Evolutionary conservation across 2,329 filamentous ascomycete genomes (phyloP).

Genomic region (Aspergillus fischeri): DNA sequence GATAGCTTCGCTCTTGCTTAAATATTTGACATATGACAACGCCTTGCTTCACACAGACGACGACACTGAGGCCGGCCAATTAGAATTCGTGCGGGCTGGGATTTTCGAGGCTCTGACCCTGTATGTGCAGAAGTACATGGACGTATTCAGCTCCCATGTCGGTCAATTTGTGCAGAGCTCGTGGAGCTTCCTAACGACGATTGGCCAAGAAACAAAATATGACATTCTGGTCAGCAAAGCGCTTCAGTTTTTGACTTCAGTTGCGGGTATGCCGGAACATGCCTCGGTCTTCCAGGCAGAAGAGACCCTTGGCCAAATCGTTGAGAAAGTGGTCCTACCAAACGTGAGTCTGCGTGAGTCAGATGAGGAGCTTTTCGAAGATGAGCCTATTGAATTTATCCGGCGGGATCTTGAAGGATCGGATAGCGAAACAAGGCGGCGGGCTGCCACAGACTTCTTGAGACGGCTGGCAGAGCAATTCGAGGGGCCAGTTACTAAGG

Average conservation of each 20-base stretch:
- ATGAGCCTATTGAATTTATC: constrained; percentile 98
- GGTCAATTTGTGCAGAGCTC: constrained; percentile 82
- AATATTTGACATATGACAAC: constrained; percentile 89
- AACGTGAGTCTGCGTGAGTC: constrained; percentile 90
- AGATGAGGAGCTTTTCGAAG: constrained; percentile 93
- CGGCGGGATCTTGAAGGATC: constrained; percentile 91
- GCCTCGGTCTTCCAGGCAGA: constrained; percentile 82
- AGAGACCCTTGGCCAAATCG: constrained; percentile 74
- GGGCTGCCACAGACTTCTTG: constrained; percentile 92
- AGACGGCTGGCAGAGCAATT: constrained; percentile 85
- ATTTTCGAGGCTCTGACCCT: constrained; percentile 89
- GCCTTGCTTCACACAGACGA: constrained; percentile 77
- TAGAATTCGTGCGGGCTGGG: constrained; percentile 86
- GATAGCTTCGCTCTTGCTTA: constrained; percentile 78
- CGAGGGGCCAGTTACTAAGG: constrained; percentile 74
- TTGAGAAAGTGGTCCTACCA: constrained; percentile 92
- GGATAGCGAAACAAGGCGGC: constrained; percentile 85
- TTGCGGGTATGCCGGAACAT: constrained; percentile 73
- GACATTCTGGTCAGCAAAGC: constrained; percentile 93
- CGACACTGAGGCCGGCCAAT: constrained; percentile 77
- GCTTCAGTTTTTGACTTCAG: constrained; percentile 86
- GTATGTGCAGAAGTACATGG: constrained; percentile 92
- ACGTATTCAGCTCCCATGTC: constrained; percentile 79
- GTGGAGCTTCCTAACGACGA: constrained; percentile 84
- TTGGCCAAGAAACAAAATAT: constrained; percentile 85